These are phyloP conservation scores for Pseudogymnoascus sp. DNA, from an alignment of 2,329 filamentous ascomycete genomes.

Conservation along the genomic window DNA sequence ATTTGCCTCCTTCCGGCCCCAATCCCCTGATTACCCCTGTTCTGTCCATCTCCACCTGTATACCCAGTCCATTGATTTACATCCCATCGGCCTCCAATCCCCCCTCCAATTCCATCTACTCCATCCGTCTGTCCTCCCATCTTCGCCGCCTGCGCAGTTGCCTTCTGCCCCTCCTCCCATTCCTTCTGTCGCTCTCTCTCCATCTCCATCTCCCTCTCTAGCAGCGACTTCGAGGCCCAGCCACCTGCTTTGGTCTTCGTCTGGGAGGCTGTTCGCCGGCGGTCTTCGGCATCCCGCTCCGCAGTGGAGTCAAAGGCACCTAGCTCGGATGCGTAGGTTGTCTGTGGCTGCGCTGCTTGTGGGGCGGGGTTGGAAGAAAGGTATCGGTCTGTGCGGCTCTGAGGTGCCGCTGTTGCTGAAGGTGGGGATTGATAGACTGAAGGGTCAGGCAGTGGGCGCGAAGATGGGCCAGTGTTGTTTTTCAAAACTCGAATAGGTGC, in stretches of 20 bases:
- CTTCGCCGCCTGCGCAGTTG: constrained; percentile 46
- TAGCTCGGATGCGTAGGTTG: constrained; percentile 32
- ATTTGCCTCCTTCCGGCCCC: constrained; percentile 67
- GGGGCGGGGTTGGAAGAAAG: constrained; percentile 41
- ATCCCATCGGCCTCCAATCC: constrained; percentile 62
- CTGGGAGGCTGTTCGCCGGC: constrained; percentile 38
- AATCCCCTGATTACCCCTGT: constrained; percentile 55
- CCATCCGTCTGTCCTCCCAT: constrained; percentile 38
- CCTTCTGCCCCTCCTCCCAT: constrained; percentile 67
- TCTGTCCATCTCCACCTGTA: constrained; percentile 67
- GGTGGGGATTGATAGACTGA: constrained; percentile 12
- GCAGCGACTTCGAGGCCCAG: constrained; percentile 44
- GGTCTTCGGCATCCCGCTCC: constrained; percentile 42
- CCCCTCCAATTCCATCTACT: constrained; percentile 57
- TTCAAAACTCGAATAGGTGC: constrained; percentile 22
- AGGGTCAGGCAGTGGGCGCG: constrained; percentile 32
- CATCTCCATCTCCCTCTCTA: constrained; percentile 53
- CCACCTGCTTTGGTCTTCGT: constrained; percentile 43
- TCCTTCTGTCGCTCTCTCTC: constrained; percentile 50
- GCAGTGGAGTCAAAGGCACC: constrained; percentile 33
- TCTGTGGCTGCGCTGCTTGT: constrained; percentile 24
- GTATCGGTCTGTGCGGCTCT: constrained; percentile 40
- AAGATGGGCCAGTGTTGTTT: constrained; percentile 25
- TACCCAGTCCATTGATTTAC: constrained; percentile 67
- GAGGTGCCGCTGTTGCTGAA: constrained; percentile 13